Conservation (phyloP, 306 rosid species). For the Senna siamea region DNA sequence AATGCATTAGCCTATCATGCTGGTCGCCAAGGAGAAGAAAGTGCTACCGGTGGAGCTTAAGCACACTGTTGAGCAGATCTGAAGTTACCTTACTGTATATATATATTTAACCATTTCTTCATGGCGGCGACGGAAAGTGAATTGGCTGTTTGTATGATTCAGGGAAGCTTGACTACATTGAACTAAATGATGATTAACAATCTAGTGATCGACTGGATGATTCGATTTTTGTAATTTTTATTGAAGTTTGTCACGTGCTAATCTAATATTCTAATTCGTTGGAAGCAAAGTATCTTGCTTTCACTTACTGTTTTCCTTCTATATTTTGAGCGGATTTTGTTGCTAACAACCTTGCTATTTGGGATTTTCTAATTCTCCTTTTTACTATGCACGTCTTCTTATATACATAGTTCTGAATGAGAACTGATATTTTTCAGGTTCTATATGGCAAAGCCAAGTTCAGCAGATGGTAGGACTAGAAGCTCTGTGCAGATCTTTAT, state of each 20-base stretch:
- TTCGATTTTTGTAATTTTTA: constrained; percentile 1
- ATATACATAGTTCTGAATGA: constrained; percentile 30
- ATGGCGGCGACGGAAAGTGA: constrained; percentile 9
- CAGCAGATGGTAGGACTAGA: constrained; percentile 82
- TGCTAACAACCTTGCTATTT: constrained; percentile 1
- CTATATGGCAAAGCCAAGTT: constrained; percentile 66
- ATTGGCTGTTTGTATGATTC: constrained; percentile 29
- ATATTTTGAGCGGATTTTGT: constrained; percentile 31
- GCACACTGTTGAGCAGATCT: constrained; percentile 37
- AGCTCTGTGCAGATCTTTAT: constrained; percentile 73
- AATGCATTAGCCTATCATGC: constrained; percentile 2
- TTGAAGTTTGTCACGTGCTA: background rate
- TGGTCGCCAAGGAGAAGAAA: background rate
- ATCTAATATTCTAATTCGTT: background rate
- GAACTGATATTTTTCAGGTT: constrained; percentile 48
- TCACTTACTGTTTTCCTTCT: background rate
- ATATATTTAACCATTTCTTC: constrained; percentile 20
- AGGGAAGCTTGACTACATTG: constrained; percentile 22
- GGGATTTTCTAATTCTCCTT: background rate
- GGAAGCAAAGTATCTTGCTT: constrained; percentile 21
- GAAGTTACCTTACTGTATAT: background rate
- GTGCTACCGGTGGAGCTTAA: background rate
- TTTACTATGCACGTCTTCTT: background rate
- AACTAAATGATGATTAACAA: background rate
- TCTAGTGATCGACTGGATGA: constrained; percentile 28